Evolutionary conservation across 306 rosid genomes (phyloP), one percentile per base, ranked within the genome.

Genomic region (Glycine latifolia): DNA sequence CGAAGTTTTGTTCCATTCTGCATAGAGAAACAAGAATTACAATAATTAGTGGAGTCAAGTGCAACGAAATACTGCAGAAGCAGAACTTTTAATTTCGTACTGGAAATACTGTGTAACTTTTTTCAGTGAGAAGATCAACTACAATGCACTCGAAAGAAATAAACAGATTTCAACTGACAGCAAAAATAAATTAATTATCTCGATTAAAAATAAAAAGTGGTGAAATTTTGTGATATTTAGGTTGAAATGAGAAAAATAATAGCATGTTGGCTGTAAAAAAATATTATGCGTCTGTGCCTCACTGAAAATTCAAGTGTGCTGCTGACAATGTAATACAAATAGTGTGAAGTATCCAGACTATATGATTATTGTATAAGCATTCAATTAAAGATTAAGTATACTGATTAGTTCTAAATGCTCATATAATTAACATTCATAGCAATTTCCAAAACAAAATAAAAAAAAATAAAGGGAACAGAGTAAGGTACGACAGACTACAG

Each of bases 1-100:
- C 89, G 90, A 72, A 95, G 97, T 80, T 95, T 95, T 71, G 91
- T 82, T 65, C 87, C 93, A 11, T 92, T 87, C 99, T 95, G 73
- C 14, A 43, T 17, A 83, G n/a, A 33, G n/a, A 46, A 53, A 58
- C 67, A 46, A 66, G 69, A 55, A 61, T 77, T 50, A 80, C 37
- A 52, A 63, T 2, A 78, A 31, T 73, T 72, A 47, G 67, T 35
- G 50, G n/a, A 79, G 35, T 54, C 59, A 62, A 15, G 61, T 71
- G 46, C 59, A 7, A 39, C 8, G 15, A 71, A 10, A 81, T 15
- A 35, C 61, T 17, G 6, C 67, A 79, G 50, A 85, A 17, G 53
- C 33, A 43, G 35, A 67, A 67, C 31, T 33, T 55, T 17, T 43
- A 37, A 65, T 73, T 61, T 74, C 14, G 31, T 13, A 71, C 73